Evolutionary conservation across 202 grass and related monocot genomes (phyloP), one percentile per base, ranked within the genome.

Genomic region (Saccharum hybrid): DNA sequence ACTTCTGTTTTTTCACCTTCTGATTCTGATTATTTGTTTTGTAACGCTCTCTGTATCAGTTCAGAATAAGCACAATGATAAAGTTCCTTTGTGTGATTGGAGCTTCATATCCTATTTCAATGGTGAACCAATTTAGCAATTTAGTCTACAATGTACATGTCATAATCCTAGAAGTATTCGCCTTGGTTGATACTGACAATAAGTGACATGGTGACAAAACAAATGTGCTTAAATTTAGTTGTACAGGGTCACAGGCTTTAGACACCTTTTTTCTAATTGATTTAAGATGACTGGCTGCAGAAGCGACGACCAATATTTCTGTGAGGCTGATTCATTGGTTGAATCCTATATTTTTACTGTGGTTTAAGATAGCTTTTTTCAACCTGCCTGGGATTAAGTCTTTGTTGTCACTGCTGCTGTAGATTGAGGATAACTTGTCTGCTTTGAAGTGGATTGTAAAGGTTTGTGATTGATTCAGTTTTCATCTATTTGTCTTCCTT

Each of bases 381-480:
- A 45, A 71, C 12, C 7, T 46, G 11, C 40, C 6, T 71, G 21
- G n/a, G 40, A 71, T n/a, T n/a, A n/a, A n/a, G n/a, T n/a, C n/a
- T n/a, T n/a, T n/a, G 37, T 5, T 71, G 38, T 6, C 10, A 67
- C 65, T 39, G 68, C 23, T 71, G 39, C 13, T 69, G 2, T 36
- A 68, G 26, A 21, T 49, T 49, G 10, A 41, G 10, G 41, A 10
- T 38, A 15, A 10, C 21, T 80, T 59, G 23, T 18, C 59, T 60
- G 36, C 19, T 57, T 67, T 39, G 46, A 28, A 40, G 30, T 67
- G 37, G 68, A 67, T 30, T 52, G n/a, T 79, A 38, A 78, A 16
- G 72, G n/a, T 31, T 61, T 57, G 10, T 8, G 15, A 71, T 72
- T 79, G 45, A 88, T 57, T 65, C 22, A 34, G 14, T 68, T 88